Evolutionary conservation across 1,284 basidiomycete genomes (phyloP).

Genomic region (Agroathelia rolfsii): DNA sequence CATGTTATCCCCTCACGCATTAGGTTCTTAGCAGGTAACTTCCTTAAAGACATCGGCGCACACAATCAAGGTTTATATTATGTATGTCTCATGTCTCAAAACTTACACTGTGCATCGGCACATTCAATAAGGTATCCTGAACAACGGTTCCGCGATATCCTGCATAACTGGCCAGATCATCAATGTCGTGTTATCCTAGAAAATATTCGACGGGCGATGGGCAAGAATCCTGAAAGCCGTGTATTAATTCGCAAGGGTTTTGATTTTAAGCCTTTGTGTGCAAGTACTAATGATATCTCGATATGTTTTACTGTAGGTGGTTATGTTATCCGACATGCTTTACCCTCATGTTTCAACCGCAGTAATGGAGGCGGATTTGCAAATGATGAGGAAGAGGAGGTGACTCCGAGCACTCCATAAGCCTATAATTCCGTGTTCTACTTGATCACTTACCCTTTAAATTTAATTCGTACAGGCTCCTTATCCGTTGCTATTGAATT

Average conservation of each 20-base stretch:
- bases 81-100: slow-evolving; percentile 22
- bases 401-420: too few relatives aligned
- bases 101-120: background rate
- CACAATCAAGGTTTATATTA: slow-evolving; percentile 33
- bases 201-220: slow-evolving; percentile 19
- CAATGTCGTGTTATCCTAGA: slow-evolving; percentile 16
- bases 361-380: too few relatives aligned
- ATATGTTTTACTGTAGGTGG: slow-evolving; percentile 11
- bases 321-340: slow-evolving; percentile 14
- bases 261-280: background rate
- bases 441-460: too few relatives aligned
- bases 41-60: slow-evolving; percentile 31
- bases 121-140: background rate
- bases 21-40: slow-evolving; percentile 32
- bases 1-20: slow-evolving; percentile 16
- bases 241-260: slow-evolving; percentile 18
- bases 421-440: too few relatives aligned
- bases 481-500: slow-evolving; percentile 25
- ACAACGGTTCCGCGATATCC: slow-evolving; percentile 17
- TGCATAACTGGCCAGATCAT: slow-evolving; percentile 22
- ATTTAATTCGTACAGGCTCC: slow-evolving; percentile 25
- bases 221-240: slow-evolving; percentile 18
- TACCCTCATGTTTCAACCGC: too few relatives aligned
- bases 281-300: too few relatives aligned
- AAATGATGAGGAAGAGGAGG: too few relatives aligned